Conservation (phyloP, 2,329 filamentous ascomycete species). For the Paecilomyces dactylethromorphus region DNA sequence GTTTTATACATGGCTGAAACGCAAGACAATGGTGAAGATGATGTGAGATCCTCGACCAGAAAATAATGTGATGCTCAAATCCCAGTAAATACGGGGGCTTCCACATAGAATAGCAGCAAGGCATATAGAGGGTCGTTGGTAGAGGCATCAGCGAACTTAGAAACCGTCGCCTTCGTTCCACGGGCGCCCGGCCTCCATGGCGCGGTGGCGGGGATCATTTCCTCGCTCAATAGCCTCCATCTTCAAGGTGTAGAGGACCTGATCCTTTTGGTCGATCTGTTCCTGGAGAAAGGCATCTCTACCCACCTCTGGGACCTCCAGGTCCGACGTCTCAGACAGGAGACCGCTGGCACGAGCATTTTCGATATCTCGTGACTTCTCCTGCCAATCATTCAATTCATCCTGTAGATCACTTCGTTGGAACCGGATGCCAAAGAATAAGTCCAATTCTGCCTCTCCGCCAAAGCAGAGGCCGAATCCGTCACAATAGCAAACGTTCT, state of each 20-base stretch:
- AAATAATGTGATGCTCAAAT: neutral
- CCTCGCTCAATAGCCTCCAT: slow-evolving; percentile 45
- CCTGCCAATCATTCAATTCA: slow-evolving; percentile 32
- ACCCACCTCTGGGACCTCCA: slow-evolving; percentile 34
- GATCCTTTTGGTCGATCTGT: slow-evolving; percentile 39
- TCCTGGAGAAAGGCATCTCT: slow-evolving; percentile 37
- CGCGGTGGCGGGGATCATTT: slow-evolving; percentile 45
- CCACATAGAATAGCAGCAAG: neutral
- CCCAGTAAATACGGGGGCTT: neutral
- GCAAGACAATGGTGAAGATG: neutral
- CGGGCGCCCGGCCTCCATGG: slow-evolving; percentile 45
- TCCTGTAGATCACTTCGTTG: slow-evolving; percentile 33
- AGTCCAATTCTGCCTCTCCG: slow-evolving; percentile 40
- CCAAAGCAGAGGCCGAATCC: slow-evolving; percentile 58
- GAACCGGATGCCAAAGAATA: slow-evolving; percentile 43
- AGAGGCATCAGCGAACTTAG: slow-evolving; percentile 21
- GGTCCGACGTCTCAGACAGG: slow-evolving; percentile 16
- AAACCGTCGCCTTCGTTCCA: slow-evolving; percentile 53
- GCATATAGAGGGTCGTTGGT: neutral
- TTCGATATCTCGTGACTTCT: slow-evolving; percentile 30
- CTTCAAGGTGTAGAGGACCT: slow-evolving; percentile 36
- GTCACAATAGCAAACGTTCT: slow-evolving; percentile 57
- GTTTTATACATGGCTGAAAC: neutral
- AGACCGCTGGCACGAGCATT: slow-evolving; percentile 16
- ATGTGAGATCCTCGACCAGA: neutral